Evolutionary conservation across 257 asterid species (phyloP).

Genomic region (Datura wrightii): DNA sequence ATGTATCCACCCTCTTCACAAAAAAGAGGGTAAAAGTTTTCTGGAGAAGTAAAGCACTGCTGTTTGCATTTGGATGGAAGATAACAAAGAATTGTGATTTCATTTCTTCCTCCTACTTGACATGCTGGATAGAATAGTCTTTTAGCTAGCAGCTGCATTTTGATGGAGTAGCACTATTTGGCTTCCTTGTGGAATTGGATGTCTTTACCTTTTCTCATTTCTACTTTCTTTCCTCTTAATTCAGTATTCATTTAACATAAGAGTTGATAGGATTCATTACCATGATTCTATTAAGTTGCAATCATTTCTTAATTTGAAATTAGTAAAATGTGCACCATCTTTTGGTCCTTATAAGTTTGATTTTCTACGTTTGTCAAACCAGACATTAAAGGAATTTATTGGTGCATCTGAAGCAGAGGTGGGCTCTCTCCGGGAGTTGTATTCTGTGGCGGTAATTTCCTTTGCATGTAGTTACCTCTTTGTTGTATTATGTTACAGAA

Average conservation of each 20-base stretch:
- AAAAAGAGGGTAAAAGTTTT: background rate
- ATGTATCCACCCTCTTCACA: background rate
- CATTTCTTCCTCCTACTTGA: background rate
- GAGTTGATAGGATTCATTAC: constrained; percentile 22
- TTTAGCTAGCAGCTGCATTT: constrained; percentile 13
- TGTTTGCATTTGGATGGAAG: constrained; percentile 21
- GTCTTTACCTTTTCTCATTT: constrained; percentile 4
- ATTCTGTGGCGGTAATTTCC: constrained; percentile 76
- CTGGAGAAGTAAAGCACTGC: constrained; percentile 20
- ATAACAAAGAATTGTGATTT: constrained; percentile 13
- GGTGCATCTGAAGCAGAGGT: constrained; percentile 84
- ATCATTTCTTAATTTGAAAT: background rate
- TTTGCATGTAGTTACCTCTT: constrained; percentile 29
- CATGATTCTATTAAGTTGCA: constrained; percentile 12
- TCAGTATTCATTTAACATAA: background rate
- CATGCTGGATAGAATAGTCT: constrained; percentile 17
- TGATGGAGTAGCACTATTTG: constrained; percentile 25
- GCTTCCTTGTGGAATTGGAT: constrained; percentile 4
- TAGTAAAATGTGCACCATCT: background rate
- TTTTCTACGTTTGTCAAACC: constrained; percentile 39
- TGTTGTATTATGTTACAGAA: constrained; percentile 1
- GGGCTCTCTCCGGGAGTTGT: constrained; percentile 68
- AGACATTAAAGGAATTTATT: constrained; percentile 85
- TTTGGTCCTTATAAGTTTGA: constrained; percentile 12
- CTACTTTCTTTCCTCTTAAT: constrained; percentile 7